Evolutionary conservation across 495 filamentous ascomycete species (phyloP), one percentile per base, ranked within the genome.

Genomic region (Xanthoparmelia taractica): DNA sequence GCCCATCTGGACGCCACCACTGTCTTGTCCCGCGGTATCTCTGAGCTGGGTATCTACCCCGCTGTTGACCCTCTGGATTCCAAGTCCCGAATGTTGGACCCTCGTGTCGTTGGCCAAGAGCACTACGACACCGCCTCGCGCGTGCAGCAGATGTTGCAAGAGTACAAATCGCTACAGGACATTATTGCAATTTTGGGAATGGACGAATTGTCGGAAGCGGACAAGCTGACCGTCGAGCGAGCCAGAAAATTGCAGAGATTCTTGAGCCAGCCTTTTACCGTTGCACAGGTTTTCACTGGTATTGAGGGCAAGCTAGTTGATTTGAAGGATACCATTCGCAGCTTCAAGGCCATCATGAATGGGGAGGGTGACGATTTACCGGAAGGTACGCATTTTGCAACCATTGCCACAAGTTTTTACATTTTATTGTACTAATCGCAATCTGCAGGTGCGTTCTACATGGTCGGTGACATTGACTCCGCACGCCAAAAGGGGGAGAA

Each of bases 181-280:
- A 98, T 98, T 85, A 98, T 98, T 84, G 94, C 94, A 80, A 98
- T 98, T 89, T 78, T 97, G 74, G 94, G 94, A 86, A 97, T 97
- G 95, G 95, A 98, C 81, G 95, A 98, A 77, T 80, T 97, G 78
- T 96, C 92, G 67, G 95, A 97, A 83, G 87, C 89, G 70, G 95
- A 98, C 77, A 97, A 98, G 88, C 85, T 98, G 71, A 97, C 95
- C 69, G 94, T 98, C 85, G 94, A 98, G 87, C 95, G 94, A 84
- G 94, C 94, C 73, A 92, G 94, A 82, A 97, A 97, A 85, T 84
- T 98, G 75, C 95, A 98, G 83, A 89, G 94, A 85, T 98, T 98
- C 91, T 82, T 98, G 82, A 88, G 84, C 77, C 94, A 98, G 86
- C 94, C 94, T 72, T 98, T 98, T 88, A 92, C 94, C 64, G 94